A percentile compares a stretch with the other conserved stretches of the same genome.
Evolutionary conservation across 2,329 filamentous ascomycete species (phyloP).

Genomic region (Geoglossum cookeanum): DNA sequence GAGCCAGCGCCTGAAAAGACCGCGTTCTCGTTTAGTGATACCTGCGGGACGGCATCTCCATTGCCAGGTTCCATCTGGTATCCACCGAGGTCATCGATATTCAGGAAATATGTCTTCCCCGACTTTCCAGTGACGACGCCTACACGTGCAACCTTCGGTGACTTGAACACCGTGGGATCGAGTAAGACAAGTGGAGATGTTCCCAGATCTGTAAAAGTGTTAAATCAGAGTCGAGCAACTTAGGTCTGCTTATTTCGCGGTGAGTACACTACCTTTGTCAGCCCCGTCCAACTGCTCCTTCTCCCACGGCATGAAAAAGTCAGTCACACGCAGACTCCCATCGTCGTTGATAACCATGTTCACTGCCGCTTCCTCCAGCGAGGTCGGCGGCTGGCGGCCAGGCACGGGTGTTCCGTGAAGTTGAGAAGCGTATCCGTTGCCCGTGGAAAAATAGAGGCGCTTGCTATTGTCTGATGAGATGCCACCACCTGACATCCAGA

Average conservation of each 20-base stretch:
- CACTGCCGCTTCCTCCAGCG: conserved; percentile 12
- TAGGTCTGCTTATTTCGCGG: not conserved
- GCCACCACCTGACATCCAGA: conserved; percentile 16
- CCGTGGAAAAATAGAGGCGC: conserved; percentile 13
- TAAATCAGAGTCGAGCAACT: conserved; percentile 11
- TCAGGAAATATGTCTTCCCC: conserved; percentile 25
- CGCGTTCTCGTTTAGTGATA: conserved; percentile 16
- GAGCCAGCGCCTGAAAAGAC: conserved; percentile 23
- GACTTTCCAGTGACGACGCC: conserved; percentile 33
- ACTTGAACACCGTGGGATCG: conserved; percentile 25
- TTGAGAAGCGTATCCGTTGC: conserved; percentile 15
- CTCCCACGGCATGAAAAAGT: conserved; percentile 36
- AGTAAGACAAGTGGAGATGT: conserved; percentile 19
- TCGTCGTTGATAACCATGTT: not conserved
- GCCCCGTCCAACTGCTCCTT: conserved; percentile 30
- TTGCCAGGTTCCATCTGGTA: conserved; percentile 20
- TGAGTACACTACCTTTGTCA: conserved; percentile 27
- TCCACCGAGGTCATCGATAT: conserved; percentile 24
- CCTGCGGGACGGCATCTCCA: conserved; percentile 22
- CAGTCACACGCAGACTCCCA: conserved; percentile 13
- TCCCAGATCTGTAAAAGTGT: conserved; percentile 15
- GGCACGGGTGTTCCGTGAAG: conserved; percentile 14
- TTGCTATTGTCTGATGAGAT: conserved; percentile 13
- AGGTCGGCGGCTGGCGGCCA: conserved; percentile 11
- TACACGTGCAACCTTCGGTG: conserved; percentile 26